Percentiles rank a stretch among this genome's conserved stretches.
Conservation (phyloP, 257 asterid genomes). For the Solanum etuberosum region DNA sequence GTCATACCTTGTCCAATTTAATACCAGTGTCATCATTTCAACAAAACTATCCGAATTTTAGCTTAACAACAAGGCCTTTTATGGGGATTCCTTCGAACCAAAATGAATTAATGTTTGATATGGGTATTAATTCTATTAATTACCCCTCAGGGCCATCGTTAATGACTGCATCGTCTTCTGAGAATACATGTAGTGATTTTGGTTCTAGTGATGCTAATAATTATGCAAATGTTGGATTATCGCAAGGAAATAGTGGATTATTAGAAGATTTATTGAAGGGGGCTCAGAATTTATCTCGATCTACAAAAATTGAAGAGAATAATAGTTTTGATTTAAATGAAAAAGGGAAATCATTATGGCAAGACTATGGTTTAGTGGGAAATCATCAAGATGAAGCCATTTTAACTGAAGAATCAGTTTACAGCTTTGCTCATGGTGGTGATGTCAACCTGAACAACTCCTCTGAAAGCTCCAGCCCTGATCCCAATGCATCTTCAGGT, state of each 20-base stretch:
- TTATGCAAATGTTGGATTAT: constrained; percentile 10
- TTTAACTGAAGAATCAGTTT: constrained; percentile 7
- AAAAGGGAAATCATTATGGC: constrained; percentile 1
- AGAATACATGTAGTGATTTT: constrained; percentile 7
- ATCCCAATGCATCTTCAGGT: not conserved
- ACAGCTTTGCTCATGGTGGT: constrained; percentile 3
- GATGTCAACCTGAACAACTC: constrained; percentile 11
- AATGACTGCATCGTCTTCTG: constrained; percentile 24
- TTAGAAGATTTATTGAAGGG: constrained; percentile 41
- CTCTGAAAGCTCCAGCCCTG: constrained; percentile 12
- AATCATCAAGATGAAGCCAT: not conserved
- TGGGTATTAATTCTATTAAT: not conserved
- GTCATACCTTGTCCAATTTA: constrained; percentile 6
- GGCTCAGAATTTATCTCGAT: constrained; percentile 14
- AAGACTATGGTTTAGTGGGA: not conserved
- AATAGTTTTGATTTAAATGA: not conserved
- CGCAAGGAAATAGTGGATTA: constrained; percentile 31
- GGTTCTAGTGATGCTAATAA: constrained; percentile 25
- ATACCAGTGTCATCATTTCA: constrained; percentile 12
- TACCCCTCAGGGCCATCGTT: constrained; percentile 38
- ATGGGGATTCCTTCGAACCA: not conserved
- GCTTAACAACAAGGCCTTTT: not conserved
- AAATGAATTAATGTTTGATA: not conserved
- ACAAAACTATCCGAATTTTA: constrained; percentile 9
- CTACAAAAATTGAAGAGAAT: not conserved